phyloP scores from a whole-genome alignment of 805 yeast genomes.

The Yamadazyma laniorum region DNA sequence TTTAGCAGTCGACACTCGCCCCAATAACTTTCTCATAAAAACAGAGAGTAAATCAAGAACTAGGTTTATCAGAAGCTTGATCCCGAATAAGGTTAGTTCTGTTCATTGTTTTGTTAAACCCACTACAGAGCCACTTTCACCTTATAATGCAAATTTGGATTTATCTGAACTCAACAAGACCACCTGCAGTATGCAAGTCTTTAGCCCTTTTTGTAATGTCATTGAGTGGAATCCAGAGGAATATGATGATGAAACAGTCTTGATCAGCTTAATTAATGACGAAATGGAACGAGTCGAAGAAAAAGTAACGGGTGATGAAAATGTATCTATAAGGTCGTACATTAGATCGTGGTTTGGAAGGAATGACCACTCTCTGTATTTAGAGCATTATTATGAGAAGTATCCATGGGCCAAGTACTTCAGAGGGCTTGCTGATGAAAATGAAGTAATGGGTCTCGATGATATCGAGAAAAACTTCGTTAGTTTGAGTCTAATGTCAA shows the following conservation, averaged over 20 bases:
- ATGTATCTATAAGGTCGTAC: no score
- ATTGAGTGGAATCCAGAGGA: not conserved
- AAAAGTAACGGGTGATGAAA: no score
- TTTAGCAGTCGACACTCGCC: not conserved
- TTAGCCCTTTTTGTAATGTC: not conserved
- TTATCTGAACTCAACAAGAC: not conserved
- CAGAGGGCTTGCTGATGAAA: not conserved
- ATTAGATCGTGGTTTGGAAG: no score
- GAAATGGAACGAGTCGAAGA: slow-evolving; percentile 1
- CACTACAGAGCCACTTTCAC: not conserved
- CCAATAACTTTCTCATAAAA: not conserved
- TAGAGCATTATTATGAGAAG: slow-evolving; percentile 10
- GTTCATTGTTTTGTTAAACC: not conserved
- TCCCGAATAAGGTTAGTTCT: not conserved
- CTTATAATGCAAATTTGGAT: not conserved
- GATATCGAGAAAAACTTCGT: not conserved
- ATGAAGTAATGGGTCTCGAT: not conserved
- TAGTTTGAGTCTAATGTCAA: not conserved
- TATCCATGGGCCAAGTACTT: slow-evolving; percentile 18
- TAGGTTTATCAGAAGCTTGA: not conserved
- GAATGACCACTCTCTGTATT: no score
- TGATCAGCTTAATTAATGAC: not conserved
- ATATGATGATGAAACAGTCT: not conserved
- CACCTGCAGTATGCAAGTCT: not conserved
- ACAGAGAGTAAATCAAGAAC: not conserved